Base-by-base conservation (phyloP, 495 filamentous ascomycete species). In the Cudoniella acicularis region DNA sequence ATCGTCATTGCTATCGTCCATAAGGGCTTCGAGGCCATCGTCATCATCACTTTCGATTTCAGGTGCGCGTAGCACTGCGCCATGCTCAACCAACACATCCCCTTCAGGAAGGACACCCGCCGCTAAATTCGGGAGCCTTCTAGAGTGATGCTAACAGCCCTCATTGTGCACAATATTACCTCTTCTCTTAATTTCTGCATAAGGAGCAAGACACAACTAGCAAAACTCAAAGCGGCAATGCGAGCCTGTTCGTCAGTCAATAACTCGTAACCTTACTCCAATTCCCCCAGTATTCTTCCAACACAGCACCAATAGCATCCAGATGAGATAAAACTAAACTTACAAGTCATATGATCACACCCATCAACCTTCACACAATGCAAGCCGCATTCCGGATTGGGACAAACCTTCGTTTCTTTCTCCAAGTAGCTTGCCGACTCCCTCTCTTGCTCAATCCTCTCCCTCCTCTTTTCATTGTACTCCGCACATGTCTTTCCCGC, bases 291-390 rank as follows among this genome's bases (percentile, higher is more conserved):
- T n/a, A n/a, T n/a, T n/a, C n/a, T n/a, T n/a, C n/a, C n/a, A n/a
- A n/a, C n/a, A 36, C 30, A 13, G 30, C 30, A 36, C 30, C 30
- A 13, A 36, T 36, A 13, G 13, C 30, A 4, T 36, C 30, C 13
- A 36, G 13, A 13, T 36, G 30, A 36, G 13, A 13, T 4, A 13
- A 36, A 26, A 11, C 10, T 1, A 22, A 17, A 57, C 60, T 47
- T 42, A 62, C 53, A 62, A 4, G 36, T 62, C 63, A 65, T 65
- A 25, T 54, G 57, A 52, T 65, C 59, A 30, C 63, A 65, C 6
- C 63, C 63, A n/a, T 41, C 40, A 26, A 42, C 57, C 43, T 65
- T 65, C n/a, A 23, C 36, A 16, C 62, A 56, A 3, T 26, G 27
- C 23, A 45, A 17, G 2, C 54, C 40, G 46, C 60, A 65, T 10